phyloP scores from a whole-genome alignment of 495 filamentous ascomycete species.

The Xylaria curta region DNA sequence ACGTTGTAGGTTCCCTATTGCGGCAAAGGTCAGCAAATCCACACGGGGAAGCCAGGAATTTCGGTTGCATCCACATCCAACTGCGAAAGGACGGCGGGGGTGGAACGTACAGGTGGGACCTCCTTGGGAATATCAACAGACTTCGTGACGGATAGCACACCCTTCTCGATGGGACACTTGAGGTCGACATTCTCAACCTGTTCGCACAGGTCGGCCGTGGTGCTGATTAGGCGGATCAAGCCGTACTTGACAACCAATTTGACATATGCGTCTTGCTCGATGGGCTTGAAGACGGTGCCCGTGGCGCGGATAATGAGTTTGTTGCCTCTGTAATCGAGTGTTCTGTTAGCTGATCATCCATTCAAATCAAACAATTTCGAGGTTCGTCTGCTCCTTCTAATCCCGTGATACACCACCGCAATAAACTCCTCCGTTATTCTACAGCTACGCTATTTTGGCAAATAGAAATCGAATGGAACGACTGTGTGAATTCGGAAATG shows the following conservation, averaged over 20 bases:
- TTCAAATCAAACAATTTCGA: not conserved
- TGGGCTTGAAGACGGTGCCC: conserved; percentile 69
- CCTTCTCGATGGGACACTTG: conserved; percentile 84
- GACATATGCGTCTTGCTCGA: conserved; percentile 81
- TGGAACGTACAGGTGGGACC: conserved; percentile 82
- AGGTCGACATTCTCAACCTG: conserved; percentile 86
- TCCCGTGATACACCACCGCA: not conserved
- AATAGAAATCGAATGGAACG: not conserved
- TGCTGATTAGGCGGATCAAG: conserved; percentile 84
- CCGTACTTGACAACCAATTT: conserved; percentile 90
- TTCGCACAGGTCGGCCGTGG: conserved; percentile 82
- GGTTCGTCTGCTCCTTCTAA: not conserved
- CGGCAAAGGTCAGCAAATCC: conserved; percentile 12
- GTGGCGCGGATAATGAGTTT: conserved; percentile 78
- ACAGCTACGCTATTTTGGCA: not conserved
- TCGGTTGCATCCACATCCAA: not conserved
- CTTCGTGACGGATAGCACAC: conserved; percentile 74
- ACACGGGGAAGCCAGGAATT: not conserved
- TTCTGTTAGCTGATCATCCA: conserved; percentile 29
- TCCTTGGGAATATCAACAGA: conserved; percentile 82
- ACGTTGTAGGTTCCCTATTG: conserved; percentile 87
- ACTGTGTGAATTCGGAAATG: not conserved
- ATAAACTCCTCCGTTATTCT: not conserved
- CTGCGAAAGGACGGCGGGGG: not conserved
- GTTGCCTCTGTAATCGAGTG: conserved; percentile 65